These are phyloP conservation scores for Pseudocercospora eumusae DNA, from an alignment of 2,329 filamentous ascomycete species.

Conservation along the genomic window DNA sequence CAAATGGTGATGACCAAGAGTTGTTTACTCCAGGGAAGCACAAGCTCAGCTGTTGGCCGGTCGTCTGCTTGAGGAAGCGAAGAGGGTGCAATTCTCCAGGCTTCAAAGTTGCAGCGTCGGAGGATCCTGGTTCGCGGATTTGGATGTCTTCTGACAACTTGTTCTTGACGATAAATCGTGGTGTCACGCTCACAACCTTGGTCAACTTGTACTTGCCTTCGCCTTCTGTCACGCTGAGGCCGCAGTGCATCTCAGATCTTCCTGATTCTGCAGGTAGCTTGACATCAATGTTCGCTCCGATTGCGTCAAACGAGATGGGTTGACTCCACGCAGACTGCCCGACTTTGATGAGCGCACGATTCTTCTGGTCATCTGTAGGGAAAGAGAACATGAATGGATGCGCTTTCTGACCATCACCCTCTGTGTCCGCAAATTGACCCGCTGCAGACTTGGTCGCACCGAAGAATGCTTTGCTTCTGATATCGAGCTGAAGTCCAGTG, in stretches of 20 bases:
- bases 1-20: conserved; percentile 96
- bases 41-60: conserved; percentile 84
- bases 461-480: conserved; percentile 86
- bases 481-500: conserved; percentile 83
- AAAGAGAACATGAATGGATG: conserved; percentile 97
- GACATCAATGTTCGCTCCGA: conserved; percentile 88
- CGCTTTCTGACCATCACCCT: conserved; percentile 67
- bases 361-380: conserved; percentile 82
- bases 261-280: conserved; percentile 72
- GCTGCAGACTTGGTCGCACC: conserved; percentile 79
- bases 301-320: conserved; percentile 95
- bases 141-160: conserved; percentile 85
- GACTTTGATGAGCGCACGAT: conserved; percentile 83
- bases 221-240: conserved; percentile 83
- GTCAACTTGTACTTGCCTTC: conserved; percentile 98
- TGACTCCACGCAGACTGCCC: conserved; percentile 95
- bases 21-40: conserved; percentile 95
- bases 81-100: conserved; percentile 79
- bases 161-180: conserved; percentile 92
- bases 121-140: conserved; percentile 88
- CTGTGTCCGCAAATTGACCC: conserved; percentile 65
- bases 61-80: conserved; percentile 81
- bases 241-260: conserved; percentile 82
- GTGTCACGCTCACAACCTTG: conserved; percentile 89
- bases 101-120: conserved; percentile 76